These are phyloP conservation scores for Phytopythium mirpurense DNA, from an alignment of 352 stramenopile genomes.

Conservation along the genomic window DNA sequence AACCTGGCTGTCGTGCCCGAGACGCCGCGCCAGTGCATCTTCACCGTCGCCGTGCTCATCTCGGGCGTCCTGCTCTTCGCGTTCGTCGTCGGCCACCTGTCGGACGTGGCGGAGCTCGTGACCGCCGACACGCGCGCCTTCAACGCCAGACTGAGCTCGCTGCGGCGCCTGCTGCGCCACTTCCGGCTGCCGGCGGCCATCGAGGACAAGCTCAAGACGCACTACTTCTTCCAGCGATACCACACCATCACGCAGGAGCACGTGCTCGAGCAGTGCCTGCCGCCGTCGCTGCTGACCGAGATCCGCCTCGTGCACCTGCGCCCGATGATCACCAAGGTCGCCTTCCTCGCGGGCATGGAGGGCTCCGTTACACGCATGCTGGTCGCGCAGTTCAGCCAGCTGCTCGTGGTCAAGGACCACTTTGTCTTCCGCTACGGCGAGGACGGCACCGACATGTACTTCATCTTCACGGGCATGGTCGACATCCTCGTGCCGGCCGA, in stretches of 20 bases:
- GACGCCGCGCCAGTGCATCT: slow-evolving; percentile 34
- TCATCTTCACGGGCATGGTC: slow-evolving; percentile 51
- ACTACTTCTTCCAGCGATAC: slow-evolving; percentile 59
- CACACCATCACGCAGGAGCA: slow-evolving; percentile 61
- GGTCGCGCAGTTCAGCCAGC: slow-evolving; percentile 43
- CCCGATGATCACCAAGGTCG: slow-evolving; percentile 54
- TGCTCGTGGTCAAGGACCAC: slow-evolving; percentile 39
- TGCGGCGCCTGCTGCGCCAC: slow-evolving; percentile 47
- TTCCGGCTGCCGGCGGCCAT: slow-evolving; percentile 41
- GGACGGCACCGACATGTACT: slow-evolving; percentile 54
- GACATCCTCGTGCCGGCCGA: slow-evolving; percentile 37
- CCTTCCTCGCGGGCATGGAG: slow-evolving; percentile 47
- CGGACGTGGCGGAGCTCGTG: slow-evolving; percentile 47
- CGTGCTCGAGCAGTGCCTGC: slow-evolving; percentile 37
- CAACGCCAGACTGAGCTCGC: slow-evolving; percentile 44
- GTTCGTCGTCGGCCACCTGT: slow-evolving; percentile 55
- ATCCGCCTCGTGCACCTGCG: slow-evolving; percentile 50
- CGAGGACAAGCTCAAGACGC: slow-evolving; percentile 56
- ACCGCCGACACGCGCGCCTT: slow-evolving; percentile 50
- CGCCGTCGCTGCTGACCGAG: slow-evolving; percentile 45
- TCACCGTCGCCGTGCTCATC: slow-evolving; percentile 40
- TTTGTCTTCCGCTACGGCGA: slow-evolving; percentile 40
- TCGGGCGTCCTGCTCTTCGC: slow-evolving; percentile 39
- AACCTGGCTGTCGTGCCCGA: slow-evolving; percentile 31
- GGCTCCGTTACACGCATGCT: slow-evolving; percentile 47